A percentile compares a stretch with the other conserved stretches of the same genome.
Conservation (phyloP, 495 filamentous ascomycete genomes). For the Neurospora sp. region DNA sequence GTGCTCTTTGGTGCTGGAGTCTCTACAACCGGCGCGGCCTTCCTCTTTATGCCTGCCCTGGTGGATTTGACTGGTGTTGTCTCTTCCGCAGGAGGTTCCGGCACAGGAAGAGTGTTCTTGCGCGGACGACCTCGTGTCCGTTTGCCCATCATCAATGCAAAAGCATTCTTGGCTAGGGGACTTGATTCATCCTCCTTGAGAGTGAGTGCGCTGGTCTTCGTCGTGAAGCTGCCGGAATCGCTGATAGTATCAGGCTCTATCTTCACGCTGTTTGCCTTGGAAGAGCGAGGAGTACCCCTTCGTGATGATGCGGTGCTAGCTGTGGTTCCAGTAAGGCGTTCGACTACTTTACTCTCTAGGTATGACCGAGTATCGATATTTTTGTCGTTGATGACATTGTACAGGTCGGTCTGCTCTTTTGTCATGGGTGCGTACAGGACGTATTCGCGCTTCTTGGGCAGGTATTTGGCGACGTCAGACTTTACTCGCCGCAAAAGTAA, state of each 20-base stretch:
- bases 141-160: conserved; percentile 40
- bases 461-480: conserved; percentile 75
- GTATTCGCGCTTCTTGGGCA: conserved; percentile 97
- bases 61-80: conserved; percentile 9
- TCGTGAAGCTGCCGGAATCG: background rate
- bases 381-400: conserved; percentile 73
- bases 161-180: conserved; percentile 29
- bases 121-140: conserved; percentile 11
- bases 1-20: conserved; percentile 48
- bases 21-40: conserved; percentile 4
- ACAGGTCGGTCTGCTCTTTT: conserved; percentile 77
- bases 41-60: conserved; percentile 34
- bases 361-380: conserved; percentile 61
- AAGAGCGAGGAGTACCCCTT: conserved; percentile 27
- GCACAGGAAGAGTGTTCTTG: conserved; percentile 4
- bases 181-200: conserved; percentile 8
- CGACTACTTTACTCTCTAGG: conserved; percentile 74
- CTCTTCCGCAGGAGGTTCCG: background rate
- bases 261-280: conserved; percentile 25
- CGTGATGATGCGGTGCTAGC: conserved; percentile 26
- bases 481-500: conserved; percentile 84
- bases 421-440: conserved; percentile 88
- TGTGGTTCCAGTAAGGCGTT: conserved; percentile 45
- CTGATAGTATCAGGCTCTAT: conserved; percentile 9
- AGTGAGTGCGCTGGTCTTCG: conserved; percentile 6